phyloP scores from a whole-genome alignment of 1,284 basidiomycete genomes.

The Moniliella sp. region DNA sequence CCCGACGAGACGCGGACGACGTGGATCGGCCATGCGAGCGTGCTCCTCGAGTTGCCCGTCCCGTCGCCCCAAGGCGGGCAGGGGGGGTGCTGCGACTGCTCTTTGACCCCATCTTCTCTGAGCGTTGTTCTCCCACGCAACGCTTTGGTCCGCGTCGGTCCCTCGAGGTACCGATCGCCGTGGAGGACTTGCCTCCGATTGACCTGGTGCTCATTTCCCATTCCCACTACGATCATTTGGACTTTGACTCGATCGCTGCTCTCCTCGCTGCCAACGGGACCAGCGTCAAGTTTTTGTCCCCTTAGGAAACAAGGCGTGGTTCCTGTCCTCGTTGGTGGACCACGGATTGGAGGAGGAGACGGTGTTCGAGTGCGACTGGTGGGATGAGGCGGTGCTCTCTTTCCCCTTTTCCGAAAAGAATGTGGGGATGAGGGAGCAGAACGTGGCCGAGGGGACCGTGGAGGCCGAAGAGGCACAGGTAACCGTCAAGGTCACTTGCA shows the following conservation, averaged over 20 bases:
- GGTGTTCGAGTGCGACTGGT: constrained; percentile 26
- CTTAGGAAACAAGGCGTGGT: constrained; percentile 26
- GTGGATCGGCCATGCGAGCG: constrained; percentile 28
- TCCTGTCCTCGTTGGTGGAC: constrained; percentile 9
- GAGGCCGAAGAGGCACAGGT: too few species aligned
- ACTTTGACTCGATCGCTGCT: constrained; percentile 14
- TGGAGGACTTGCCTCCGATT: constrained; percentile 16
- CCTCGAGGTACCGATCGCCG: constrained; percentile 15
- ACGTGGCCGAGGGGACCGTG: too few species aligned
- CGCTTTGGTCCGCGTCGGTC: constrained; percentile 16
- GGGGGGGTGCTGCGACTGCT: constrained; percentile 9
- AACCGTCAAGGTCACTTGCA: constrained; percentile 12
- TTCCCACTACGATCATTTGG: constrained; percentile 32
- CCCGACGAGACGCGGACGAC: constrained; percentile 9
- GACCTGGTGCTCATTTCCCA: constrained; percentile 27
- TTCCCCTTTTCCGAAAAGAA: too few species aligned
- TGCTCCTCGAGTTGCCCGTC: constrained; percentile 16
- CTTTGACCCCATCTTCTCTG: constrained; percentile 30
- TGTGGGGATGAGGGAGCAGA: too few species aligned
- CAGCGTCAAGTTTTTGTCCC: constrained; percentile 19
- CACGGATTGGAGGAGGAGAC: constrained; percentile 2
- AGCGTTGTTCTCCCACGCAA: constrained; percentile 23
- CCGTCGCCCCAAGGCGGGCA: too few species aligned
- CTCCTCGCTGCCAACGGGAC: constrained; percentile 12
- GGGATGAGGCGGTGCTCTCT: too few species aligned